These are phyloP conservation scores for Thuja plicata DNA, from an alignment of 83 land plant genomes.

Conservation along the genomic window DNA sequence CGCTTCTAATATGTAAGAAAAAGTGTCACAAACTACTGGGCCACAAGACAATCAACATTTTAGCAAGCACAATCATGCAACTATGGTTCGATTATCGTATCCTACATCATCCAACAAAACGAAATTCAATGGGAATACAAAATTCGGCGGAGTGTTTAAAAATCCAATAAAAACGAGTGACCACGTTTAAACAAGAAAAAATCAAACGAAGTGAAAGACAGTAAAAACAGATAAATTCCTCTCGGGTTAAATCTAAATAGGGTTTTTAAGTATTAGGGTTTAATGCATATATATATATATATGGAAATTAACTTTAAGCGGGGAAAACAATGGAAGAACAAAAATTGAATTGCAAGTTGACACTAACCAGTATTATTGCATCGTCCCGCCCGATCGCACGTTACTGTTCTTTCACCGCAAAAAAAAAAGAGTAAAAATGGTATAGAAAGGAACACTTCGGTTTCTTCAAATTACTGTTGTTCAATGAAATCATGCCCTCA, in stretches of 20 bases:
- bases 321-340: neutral
- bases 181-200: neutral
- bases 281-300: neutral
- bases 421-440: neutral
- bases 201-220: neutral
- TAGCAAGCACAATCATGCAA: neutral
- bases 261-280: neutral
- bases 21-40: neutral
- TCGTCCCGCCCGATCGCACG: neutral
- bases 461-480: too few relatives aligned
- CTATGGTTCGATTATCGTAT: neutral
- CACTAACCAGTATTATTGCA: constrained; percentile 2
- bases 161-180: neutral
- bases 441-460: neutral
- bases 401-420: neutral
- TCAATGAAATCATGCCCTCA: too few relatives aligned
- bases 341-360: neutral
- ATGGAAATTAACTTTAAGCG: neutral
- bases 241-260: neutral
- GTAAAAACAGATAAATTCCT: neutral
- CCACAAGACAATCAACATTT: neutral
- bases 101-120: neutral
- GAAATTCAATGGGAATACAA: neutral
- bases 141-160: neutral
- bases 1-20: neutral